Conservation (phyloP, 345 rosid species). For the Aegle marmelos region DNA sequence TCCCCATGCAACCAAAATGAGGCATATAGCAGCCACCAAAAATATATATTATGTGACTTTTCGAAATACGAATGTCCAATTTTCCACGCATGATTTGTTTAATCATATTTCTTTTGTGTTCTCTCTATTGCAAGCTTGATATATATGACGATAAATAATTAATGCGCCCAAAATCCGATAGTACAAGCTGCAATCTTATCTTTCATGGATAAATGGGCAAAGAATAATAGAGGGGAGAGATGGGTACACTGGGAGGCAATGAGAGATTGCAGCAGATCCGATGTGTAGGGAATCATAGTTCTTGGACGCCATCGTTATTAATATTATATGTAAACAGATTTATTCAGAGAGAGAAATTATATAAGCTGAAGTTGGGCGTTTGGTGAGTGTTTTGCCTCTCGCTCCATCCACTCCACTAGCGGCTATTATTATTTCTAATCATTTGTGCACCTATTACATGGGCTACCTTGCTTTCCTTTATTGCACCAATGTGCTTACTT, state of each 20-base stretch:
- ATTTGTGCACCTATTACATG: constrained; percentile 18
- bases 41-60: constrained; percentile 1
- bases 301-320: constrained; percentile 17
- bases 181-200: background rate
- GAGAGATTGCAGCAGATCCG: constrained; percentile 42
- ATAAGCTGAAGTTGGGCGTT: background rate
- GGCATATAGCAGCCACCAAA: background rate
- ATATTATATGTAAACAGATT: background rate
- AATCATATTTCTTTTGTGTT: background rate
- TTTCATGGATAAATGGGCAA: constrained; percentile 2
- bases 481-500: constrained; percentile 3
- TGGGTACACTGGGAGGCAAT: constrained; percentile 26
- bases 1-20: background rate
- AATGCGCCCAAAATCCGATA: background rate
- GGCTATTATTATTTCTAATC: constrained; percentile 20
- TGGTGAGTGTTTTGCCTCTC: constrained; percentile 18
- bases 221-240: constrained; percentile 40
- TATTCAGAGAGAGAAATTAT: constrained; percentile 4
- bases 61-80: constrained; percentile 1
- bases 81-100: background rate
- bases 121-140: background rate
- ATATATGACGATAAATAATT: background rate
- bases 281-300: constrained; percentile 38
- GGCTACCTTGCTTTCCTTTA: constrained; percentile 29
- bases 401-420: constrained; percentile 18